These are phyloP conservation scores for Pythium brachiatum DNA, from an alignment of 352 stramenopile species.

Conservation along the genomic window DNA sequence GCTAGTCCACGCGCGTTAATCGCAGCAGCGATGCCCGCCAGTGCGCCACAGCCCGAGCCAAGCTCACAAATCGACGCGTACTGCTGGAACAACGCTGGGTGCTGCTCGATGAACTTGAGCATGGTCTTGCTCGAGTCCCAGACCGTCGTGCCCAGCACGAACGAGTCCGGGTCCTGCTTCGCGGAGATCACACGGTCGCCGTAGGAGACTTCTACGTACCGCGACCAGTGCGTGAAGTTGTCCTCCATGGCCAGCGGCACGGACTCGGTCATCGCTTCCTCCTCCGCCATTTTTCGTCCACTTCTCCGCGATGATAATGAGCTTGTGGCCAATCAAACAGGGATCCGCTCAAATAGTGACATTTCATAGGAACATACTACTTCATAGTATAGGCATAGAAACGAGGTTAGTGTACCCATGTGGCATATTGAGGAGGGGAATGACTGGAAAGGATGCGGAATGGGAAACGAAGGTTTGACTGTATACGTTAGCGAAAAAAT, in stretches of 20 bases:
- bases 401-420: constrained; percentile 3
- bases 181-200: constrained; percentile 45
- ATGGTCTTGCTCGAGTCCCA: constrained; percentile 87
- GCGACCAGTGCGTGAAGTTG: constrained; percentile 78
- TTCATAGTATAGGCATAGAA: constrained; percentile 3
- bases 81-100: constrained; percentile 39
- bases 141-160: constrained; percentile 78
- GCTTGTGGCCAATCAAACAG: constrained; percentile 6
- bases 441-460: background rate
- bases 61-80: constrained; percentile 74
- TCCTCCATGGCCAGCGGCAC: constrained; percentile 68
- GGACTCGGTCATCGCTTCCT: constrained; percentile 50
- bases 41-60: constrained; percentile 64
- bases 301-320: background rate
- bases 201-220: constrained; percentile 63
- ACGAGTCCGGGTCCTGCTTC: constrained; percentile 78
- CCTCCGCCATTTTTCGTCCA: constrained; percentile 42
- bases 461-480: background rate
- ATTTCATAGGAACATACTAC: no score
- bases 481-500: background rate
- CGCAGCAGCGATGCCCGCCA: constrained; percentile 70
- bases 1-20: constrained; percentile 57
- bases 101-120: constrained; percentile 82
- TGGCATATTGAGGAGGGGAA: background rate
- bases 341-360: background rate